Percentiles rank a stretch among this genome's conserved stretches.
Evolutionary conservation across 306 rosid species (phyloP).

Genomic region (Malus sieversii): DNA sequence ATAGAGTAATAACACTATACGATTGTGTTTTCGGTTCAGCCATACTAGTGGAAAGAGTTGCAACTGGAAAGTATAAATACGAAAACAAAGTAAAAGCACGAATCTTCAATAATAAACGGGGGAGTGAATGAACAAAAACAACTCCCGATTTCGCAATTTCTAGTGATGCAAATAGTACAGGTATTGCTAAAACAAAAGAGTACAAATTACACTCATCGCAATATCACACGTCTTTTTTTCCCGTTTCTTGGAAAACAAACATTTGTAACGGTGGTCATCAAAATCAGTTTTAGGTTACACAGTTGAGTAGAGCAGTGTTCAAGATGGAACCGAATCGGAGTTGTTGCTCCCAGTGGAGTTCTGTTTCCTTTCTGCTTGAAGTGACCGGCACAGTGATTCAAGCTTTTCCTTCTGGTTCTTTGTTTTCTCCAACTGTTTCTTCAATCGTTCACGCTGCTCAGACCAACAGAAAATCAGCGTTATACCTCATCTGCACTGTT

Average conservation of each 20-base stretch:
- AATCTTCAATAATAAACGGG: too few relatives aligned
- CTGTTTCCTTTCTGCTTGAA: slow-evolving; percentile 89
- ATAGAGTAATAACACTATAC: too few relatives aligned
- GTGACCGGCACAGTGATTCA: slow-evolving; percentile 80
- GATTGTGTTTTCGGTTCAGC: too few relatives aligned
- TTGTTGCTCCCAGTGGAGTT: slow-evolving; percentile 43
- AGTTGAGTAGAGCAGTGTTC: slow-evolving; percentile 19
- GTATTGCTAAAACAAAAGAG: not conserved
- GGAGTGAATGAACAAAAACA: not conserved
- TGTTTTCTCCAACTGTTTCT: slow-evolving; percentile 74
- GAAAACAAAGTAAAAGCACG: not conserved
- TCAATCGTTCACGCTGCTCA: slow-evolving; percentile 72
- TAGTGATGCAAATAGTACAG: not conserved
- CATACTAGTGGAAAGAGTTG: not conserved
- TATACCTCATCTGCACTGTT: not conserved
- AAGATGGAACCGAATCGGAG: slow-evolving; percentile 36
- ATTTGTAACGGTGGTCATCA: slow-evolving; percentile 1
- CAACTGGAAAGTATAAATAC: not conserved
- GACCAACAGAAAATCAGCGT: slow-evolving; percentile 9
- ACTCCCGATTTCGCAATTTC: not conserved
- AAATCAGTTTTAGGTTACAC: slow-evolving; percentile 2
- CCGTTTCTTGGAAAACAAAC: slow-evolving; percentile 1
- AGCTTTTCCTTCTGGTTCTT: slow-evolving; percentile 85
- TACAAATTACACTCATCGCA: not conserved
- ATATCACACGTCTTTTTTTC: not conserved